These are phyloP conservation scores for Rhynchospora tenuis DNA, from an alignment of 176 grass and related monocot genomes.

Conservation along the genomic window DNA sequence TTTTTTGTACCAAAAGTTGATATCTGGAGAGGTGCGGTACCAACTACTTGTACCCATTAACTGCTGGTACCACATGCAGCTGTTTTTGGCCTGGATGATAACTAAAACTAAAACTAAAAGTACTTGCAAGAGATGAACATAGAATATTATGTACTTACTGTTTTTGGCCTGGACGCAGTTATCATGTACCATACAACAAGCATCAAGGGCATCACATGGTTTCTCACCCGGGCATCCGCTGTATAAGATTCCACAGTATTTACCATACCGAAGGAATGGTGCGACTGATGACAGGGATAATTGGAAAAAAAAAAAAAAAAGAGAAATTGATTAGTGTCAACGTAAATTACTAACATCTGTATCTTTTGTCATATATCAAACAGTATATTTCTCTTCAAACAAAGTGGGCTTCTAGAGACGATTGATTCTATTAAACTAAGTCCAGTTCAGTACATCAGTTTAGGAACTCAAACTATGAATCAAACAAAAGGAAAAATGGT, in stretches of 20 bases:
- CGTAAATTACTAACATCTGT: background rate
- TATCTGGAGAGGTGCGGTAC: background rate
- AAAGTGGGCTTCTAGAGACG: too few relatives aligned
- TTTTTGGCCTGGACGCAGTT: conserved; percentile 55
- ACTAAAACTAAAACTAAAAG: background rate
- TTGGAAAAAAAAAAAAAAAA: background rate
- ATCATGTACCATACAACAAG: conserved; percentile 97
- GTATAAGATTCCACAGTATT: conserved; percentile 96
- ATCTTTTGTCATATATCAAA: background rate
- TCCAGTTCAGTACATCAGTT: too few relatives aligned
- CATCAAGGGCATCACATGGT: conserved; percentile 83
- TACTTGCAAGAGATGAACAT: background rate
- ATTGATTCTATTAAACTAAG: too few relatives aligned
- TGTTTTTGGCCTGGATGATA: background rate
- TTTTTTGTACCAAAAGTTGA: background rate
- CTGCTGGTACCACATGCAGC: background rate
- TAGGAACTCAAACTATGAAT: too few relatives aligned
- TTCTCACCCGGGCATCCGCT: conserved; percentile 87
- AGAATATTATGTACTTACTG: conserved; percentile 25
- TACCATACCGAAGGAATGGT: conserved; percentile 73
- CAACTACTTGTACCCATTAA: background rate
- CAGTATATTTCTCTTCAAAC: too few relatives aligned
- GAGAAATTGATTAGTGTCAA: background rate
- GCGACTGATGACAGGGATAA: conserved; percentile 27
- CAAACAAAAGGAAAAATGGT: too few relatives aligned